A percentile compares a stretch with the other conserved stretches of the same genome.
These are phyloP conservation scores for Phalaenopsis aphrodite DNA, from an alignment of 106 monocot species.

Conservation along the genomic window DNA sequence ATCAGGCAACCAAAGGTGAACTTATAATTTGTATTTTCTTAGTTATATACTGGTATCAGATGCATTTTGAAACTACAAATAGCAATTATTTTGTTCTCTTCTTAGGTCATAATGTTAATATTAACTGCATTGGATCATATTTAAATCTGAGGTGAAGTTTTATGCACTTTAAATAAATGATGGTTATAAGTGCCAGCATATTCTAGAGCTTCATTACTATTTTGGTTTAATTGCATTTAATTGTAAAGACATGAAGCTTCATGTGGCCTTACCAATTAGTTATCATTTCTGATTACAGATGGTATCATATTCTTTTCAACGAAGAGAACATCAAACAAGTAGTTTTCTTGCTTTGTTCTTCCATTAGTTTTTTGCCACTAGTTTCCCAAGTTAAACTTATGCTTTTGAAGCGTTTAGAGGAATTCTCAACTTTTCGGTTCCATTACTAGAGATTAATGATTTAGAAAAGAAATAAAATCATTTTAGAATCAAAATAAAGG, in stretches of 20 bases:
- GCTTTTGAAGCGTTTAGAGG: neutral
- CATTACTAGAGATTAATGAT: neutral
- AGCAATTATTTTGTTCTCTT: neutral
- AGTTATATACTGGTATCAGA: neutral
- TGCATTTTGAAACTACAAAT: neutral
- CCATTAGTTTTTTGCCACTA: neutral
- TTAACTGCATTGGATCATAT: neutral
- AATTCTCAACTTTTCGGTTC: neutral
- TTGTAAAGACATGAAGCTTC: neutral
- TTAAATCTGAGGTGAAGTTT: neutral
- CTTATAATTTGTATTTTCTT: neutral
- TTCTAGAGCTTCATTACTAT: neutral
- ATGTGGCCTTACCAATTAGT: neutral
- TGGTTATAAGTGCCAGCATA: neutral
- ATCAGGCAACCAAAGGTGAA: slow-evolving; percentile 84
- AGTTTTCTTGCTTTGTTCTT: neutral
- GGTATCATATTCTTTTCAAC: slow-evolving; percentile 1
- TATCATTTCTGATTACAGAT: neutral
- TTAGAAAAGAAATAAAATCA: neutral
- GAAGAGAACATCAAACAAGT: neutral
- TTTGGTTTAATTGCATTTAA: neutral
- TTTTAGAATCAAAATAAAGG: neutral
- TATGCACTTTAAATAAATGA: neutral
- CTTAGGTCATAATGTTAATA: neutral
- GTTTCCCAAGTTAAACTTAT: neutral